Evolutionary conservation across 2,329 filamentous ascomycete genomes (phyloP), one percentile per base, ranked within the genome.

Genomic region (Ophiostoma australiae): DNA sequence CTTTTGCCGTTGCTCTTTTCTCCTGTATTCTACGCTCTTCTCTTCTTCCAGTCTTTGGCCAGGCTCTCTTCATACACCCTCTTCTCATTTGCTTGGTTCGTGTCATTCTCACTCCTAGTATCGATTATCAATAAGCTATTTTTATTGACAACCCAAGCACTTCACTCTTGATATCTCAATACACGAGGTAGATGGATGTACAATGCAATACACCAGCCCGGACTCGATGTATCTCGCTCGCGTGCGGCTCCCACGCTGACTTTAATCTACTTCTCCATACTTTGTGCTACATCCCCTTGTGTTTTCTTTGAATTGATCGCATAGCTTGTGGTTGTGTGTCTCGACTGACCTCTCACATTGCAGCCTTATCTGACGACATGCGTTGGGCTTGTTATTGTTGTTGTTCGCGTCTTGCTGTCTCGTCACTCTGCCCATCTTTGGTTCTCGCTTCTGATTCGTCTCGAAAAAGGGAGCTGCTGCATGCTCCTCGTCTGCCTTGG

Each of bases 191-290:
- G 20, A 35, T 6, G 17, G 20, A 39, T 39, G 63, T 66, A 66
- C 20, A 66, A 58, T 7, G 33, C 33, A 37, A 23, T 41, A 31
- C 35, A 27, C 33, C 63, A 66, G 35, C 33, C 58, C 15, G 13
- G 23, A 63, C 58, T 63, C 15, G 13, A 63, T 63, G 58, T 63
- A 63, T 33, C 58, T 63, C 11, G 58, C 58, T 63, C 27, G 58
- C 20, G n/a, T 66, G 35, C 63, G n/a, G 33, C 63, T 37, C 35
- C 41, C 11, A 20, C 7, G 13, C 33, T 66, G 20, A 35, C 35
- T 41, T 39, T 39, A 13, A 4, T 58, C 52, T 58, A 58, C 52
- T 58, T 58, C n/a, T 8, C 52, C 52, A 10, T 39, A 23, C 33
- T 66, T 66, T 27, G n/a, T 66, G 37, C 33, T 39, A 39, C 20